Conservation (phyloP, 768 basidiomycete species). For the Hypsizygus marmoreus region DNA sequence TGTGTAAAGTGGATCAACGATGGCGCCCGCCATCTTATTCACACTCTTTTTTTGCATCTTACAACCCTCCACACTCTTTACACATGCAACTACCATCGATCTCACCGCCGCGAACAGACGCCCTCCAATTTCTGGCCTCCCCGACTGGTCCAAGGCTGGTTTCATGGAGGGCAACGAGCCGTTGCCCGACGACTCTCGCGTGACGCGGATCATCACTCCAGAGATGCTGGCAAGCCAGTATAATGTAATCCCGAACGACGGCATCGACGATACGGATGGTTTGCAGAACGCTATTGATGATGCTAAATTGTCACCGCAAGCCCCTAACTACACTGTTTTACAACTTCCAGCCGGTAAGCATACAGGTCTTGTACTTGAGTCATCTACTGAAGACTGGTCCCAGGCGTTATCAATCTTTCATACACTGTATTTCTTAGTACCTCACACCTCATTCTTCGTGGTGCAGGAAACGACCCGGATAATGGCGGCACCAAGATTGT, state of each 20-base stretch:
- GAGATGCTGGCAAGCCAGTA: constrained; percentile 8
- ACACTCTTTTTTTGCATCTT: too few species aligned
- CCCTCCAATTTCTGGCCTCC: too few species aligned
- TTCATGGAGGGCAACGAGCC: constrained; percentile 1
- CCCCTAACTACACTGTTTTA: not conserved
- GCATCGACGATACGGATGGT: constrained; percentile 8
- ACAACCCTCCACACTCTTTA: too few species aligned
- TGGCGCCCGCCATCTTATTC: too few species aligned
- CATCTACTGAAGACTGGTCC: too few species aligned
- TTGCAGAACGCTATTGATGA: constrained; percentile 7
- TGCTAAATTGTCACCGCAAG: not conserved
- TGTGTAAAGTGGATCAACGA: too few species aligned
- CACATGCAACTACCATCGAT: too few species aligned
- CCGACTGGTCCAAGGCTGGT: constrained; percentile 12
- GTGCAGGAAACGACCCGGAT: constrained; percentile 10
- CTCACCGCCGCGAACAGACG: too few species aligned
- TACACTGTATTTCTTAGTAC: constrained; percentile 5
- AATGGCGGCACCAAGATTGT: constrained; percentile 5
- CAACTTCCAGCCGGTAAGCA: constrained; percentile 5
- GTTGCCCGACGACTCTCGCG: not conserved
- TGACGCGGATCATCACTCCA: not conserved
- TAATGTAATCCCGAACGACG: constrained; percentile 11
- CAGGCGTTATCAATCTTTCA: constrained; percentile 10
- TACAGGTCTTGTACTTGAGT: not conserved
- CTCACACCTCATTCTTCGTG: constrained; percentile 7